Evolutionary conservation across 768 basidiomycete species (phyloP).

Genomic region (Pleurotus platypus): DNA sequence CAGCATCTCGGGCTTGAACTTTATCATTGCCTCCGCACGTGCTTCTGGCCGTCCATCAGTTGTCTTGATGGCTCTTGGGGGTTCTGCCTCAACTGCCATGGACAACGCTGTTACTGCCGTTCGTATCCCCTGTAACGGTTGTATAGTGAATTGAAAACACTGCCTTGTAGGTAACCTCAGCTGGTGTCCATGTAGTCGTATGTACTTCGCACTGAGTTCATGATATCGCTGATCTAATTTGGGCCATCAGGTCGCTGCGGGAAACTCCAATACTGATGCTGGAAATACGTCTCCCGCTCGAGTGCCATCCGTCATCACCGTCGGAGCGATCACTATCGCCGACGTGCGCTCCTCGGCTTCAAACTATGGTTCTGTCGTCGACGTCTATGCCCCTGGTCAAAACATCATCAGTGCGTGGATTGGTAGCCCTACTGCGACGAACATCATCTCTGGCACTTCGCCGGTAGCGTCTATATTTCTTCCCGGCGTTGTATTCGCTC

Average conservation of each 20-base stretch:
- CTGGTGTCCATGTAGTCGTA: constrained; percentile 26
- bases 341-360: constrained; percentile 32
- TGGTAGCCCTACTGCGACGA: constrained; percentile 18
- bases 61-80: constrained; percentile 33
- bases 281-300: constrained; percentile 29
- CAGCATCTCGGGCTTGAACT: constrained; percentile 27
- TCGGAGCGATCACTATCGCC: constrained; percentile 33
- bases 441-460: constrained; percentile 22
- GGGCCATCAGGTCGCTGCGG: constrained; percentile 25
- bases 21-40: constrained; percentile 17
- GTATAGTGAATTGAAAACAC: background rate
- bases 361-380: constrained; percentile 36
- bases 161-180: constrained; percentile 19
- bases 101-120: constrained; percentile 27
- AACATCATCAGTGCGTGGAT: constrained; percentile 28
- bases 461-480: constrained; percentile 15
- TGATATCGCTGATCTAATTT: background rate
- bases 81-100: constrained; percentile 19
- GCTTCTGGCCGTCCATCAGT: constrained; percentile 25
- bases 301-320: constrained; percentile 29
- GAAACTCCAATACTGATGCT: constrained; percentile 30
- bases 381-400: constrained; percentile 37
- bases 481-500: background rate
- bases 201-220: background rate
- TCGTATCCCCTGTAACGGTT: background rate